Conservation (phyloP, 495 filamentous ascomycete genomes). For the Pyrenula massariospora region DNA sequence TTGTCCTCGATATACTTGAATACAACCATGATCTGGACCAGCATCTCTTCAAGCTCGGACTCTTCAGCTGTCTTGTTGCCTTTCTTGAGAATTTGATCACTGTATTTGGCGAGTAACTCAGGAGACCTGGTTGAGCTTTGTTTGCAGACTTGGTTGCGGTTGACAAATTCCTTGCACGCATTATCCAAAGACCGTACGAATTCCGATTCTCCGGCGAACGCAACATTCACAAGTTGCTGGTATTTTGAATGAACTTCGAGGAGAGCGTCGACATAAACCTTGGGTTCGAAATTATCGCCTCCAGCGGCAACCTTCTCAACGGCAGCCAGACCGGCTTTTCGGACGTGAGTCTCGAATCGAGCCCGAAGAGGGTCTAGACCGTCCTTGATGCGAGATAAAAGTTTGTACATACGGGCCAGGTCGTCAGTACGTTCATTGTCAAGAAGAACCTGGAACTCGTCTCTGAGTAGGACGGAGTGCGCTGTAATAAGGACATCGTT, state of each 20-base stretch:
- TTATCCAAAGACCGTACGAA: constrained; percentile 96
- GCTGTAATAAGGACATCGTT: constrained; percentile 80
- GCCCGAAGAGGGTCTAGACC: constrained; percentile 81
- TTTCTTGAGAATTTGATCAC: constrained; percentile 89
- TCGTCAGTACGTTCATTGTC: constrained; percentile 93
- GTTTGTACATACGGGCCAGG: constrained; percentile 89
- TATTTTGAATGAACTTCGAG: constrained; percentile 92
- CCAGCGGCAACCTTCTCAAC: constrained; percentile 86
- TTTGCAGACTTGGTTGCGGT: constrained; percentile 91
- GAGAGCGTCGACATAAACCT: constrained; percentile 89
- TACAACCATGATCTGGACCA: constrained; percentile 97
- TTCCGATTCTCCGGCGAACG: constrained; percentile 91
- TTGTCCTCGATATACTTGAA: constrained; percentile 99
- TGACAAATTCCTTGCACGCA: constrained; percentile 95
- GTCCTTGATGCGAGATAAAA: constrained; percentile 82
- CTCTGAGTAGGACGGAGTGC: constrained; percentile 71
- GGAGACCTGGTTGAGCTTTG: constrained; percentile 84
- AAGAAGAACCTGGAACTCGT: constrained; percentile 92
- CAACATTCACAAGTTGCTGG: constrained; percentile 77
- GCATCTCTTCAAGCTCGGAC: constrained; percentile 77
- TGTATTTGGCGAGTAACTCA: constrained; percentile 88
- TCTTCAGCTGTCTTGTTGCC: constrained; percentile 84
- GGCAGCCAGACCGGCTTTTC: constrained; percentile 74
- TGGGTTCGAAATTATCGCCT: constrained; percentile 85
- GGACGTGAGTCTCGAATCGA: constrained; percentile 86